Conservation (phyloP, 2,329 filamentous ascomycete genomes). For the Verticillium zaregamsianum region DNA sequence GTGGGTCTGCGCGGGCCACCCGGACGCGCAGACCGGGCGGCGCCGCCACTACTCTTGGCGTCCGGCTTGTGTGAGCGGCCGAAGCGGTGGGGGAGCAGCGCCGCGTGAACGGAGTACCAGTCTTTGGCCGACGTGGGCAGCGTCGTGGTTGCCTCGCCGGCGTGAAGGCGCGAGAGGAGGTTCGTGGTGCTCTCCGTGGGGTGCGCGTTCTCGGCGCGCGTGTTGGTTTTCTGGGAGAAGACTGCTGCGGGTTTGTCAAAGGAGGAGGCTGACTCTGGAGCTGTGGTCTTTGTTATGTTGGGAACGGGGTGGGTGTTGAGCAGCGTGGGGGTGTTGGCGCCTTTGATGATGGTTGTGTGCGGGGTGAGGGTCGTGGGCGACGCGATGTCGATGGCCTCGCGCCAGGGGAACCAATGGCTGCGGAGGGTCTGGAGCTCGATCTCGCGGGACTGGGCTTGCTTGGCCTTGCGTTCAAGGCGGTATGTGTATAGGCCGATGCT, state of each 20-base stretch:
- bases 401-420: conserved; percentile 12
- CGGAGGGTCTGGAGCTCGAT: conserved; percentile 10
- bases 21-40: not conserved
- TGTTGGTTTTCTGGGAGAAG: no score
- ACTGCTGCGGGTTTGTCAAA: not conserved
- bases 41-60: not conserved
- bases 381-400: conserved; percentile 1
- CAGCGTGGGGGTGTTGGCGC: not conserved
- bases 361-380: not conserved
- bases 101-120: not conserved
- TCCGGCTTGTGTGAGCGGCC: not conserved
- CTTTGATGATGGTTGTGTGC: not conserved
- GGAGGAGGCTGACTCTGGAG: not conserved
- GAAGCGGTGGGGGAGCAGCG: not conserved
- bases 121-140: not conserved
- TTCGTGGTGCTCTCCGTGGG: not conserved
- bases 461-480: conserved; percentile 2
- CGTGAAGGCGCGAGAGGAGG: not conserved
- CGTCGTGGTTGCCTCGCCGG: not conserved
- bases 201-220: no score
- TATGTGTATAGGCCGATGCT: not conserved
- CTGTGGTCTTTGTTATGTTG: not conserved
- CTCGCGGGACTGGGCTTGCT: not conserved
- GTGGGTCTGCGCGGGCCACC: not conserved
- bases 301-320: not conserved